Evolutionary conservation across 2,329 filamentous ascomycete species (phyloP).

Genomic region (Alternaria infectoria): DNA sequence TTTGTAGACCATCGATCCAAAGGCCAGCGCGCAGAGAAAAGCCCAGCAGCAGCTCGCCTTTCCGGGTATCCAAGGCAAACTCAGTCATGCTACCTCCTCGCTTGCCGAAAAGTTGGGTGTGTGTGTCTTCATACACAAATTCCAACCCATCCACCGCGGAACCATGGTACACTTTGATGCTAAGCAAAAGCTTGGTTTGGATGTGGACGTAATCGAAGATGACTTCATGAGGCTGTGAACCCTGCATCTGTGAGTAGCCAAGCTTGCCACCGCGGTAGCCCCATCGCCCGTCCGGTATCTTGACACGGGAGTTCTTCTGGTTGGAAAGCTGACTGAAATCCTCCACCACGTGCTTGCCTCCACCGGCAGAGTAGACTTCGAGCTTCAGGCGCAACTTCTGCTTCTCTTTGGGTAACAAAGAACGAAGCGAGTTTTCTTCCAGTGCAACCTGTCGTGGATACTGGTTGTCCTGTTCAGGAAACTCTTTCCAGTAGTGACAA

Average conservation of each 20-base stretch:
- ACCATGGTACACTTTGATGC: constrained; percentile 78
- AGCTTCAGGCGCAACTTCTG: constrained; percentile 74
- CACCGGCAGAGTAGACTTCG: constrained; percentile 76
- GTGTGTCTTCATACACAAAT: constrained; percentile 88
- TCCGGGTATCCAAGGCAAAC: constrained; percentile 82
- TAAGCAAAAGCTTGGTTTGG: constrained; percentile 75
- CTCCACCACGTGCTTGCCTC: constrained; percentile 76
- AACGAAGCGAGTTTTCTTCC: constrained; percentile 75
- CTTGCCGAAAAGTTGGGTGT: constrained; percentile 86
- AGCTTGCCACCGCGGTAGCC: constrained; percentile 79
- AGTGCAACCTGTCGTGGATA: constrained; percentile 76
- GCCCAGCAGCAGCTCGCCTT: constrained; percentile 85
- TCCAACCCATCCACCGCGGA: constrained; percentile 82
- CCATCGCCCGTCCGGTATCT: constrained; percentile 74
- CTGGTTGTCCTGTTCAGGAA: constrained; percentile 64
- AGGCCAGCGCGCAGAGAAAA: constrained; percentile 81
- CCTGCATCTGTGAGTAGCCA: constrained; percentile 74
- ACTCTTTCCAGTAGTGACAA: constrained; percentile 84
- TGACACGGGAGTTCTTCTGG: constrained; percentile 71
- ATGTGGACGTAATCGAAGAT: constrained; percentile 70
- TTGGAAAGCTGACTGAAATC: constrained; percentile 74
- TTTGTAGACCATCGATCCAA: constrained; percentile 88
- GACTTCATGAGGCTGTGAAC: constrained; percentile 72
- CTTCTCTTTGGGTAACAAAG: constrained; percentile 73
- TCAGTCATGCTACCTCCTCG: constrained; percentile 72